These are phyloP conservation scores for Heliocybe sulcata DNA, from an alignment of 1,284 basidiomycete species.

Conservation along the genomic window DNA sequence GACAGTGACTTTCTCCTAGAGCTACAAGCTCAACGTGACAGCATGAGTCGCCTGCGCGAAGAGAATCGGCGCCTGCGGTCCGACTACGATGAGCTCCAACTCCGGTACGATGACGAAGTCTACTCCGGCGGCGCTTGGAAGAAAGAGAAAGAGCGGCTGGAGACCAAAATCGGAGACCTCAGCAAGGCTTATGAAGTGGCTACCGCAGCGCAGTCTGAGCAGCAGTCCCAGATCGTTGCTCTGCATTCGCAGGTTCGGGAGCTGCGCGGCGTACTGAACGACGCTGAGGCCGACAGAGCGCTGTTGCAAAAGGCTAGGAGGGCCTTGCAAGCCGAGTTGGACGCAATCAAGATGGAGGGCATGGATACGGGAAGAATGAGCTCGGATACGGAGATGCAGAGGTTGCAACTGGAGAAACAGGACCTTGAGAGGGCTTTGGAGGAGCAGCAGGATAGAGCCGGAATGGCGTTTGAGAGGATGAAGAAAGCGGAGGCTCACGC, in stretches of 20 bases:
- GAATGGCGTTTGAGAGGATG: constrained; percentile 69
- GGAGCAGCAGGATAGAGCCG: constrained; percentile 68
- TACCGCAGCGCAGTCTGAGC: constrained; percentile 64
- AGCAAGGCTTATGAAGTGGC: constrained; percentile 76
- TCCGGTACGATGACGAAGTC: constrained; percentile 71
- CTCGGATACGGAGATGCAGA: constrained; percentile 70
- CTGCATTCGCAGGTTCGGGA: constrained; percentile 83
- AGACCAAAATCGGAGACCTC: constrained; percentile 73
- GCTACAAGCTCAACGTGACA: constrained; percentile 69
- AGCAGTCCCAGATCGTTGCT: constrained; percentile 77
- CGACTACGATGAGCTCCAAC: constrained; percentile 71
- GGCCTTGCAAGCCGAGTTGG: constrained; percentile 71
- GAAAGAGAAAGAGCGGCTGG: constrained; percentile 80
- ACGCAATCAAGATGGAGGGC: constrained; percentile 71
- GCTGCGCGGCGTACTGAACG: constrained; percentile 72
- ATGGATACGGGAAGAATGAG: constrained; percentile 66
- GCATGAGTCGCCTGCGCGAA: constrained; percentile 67
- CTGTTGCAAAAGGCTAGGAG: constrained; percentile 80
- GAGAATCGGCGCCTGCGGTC: constrained; percentile 74
- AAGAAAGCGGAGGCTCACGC: constrained; percentile 75
- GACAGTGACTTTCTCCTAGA: constrained; percentile 31
- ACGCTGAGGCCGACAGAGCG: constrained; percentile 75
- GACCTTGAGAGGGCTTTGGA: constrained; percentile 75
- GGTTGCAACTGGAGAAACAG: constrained; percentile 70
- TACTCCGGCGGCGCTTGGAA: constrained; percentile 78